Base-by-base conservation (phyloP, 441 rosid genomes). In the Dalechampia spathulata region DNA sequence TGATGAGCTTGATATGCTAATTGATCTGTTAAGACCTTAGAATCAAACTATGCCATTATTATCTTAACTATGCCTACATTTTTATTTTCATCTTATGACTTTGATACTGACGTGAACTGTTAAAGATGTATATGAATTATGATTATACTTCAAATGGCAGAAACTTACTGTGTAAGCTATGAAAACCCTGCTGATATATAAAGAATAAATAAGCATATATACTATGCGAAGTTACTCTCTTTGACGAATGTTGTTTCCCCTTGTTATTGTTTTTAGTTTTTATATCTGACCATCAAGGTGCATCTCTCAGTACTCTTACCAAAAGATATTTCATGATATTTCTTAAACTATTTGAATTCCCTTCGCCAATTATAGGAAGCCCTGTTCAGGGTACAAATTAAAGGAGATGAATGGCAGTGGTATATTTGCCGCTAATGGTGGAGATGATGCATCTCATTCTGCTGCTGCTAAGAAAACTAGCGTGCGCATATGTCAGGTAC, bases 331-430 rank as follows among this genome's bases (percentile, higher is more conserved):
- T 30, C 34, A 3, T 30, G 4, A 30, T 4, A 30, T 3, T 30
- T 30, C 34, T 3, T 3, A 3, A 30, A 8, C 4, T 30, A 3
- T 30, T 30, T 8, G 4, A 21, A n/a, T n/a, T 61, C 30, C 39
- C 26, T 41, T 39, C 50, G 40, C 26, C 13, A 15, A 39, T 49
- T 43, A 23, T 66, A 90, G 96, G 86, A 87, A 87, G 61, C 92
- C 95, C 37, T 90, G 98, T 73, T 90, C 96, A 1, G 95, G 86
- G 49, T 75, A 85, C 61, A 90, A 87, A 70, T 62, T 82, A 75
- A 87, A 90, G 71, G 98, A 90, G 83, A 87, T 90, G 34, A 85
- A 81, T 21, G 98, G 98, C 20, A 87, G 96, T 72, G 90, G 88
- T 30, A 90, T 90, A 52, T 90, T 90, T 72, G 61, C 78, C 8